Evolutionary conservation across 345 rosid genomes (phyloP).

Genomic region (Arabidopsis arenosa): DNA sequence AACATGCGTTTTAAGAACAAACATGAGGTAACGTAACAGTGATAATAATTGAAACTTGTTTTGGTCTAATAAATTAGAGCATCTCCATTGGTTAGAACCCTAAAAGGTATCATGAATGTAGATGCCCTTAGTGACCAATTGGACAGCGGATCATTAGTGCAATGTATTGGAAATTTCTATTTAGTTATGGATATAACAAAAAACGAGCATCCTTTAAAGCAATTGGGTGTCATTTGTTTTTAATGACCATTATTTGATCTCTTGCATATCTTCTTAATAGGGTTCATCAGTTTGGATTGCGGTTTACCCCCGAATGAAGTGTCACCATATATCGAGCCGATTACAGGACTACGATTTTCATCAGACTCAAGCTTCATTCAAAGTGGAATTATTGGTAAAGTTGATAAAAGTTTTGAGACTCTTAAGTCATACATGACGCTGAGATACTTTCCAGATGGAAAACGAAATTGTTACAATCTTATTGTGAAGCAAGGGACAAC

Average conservation of each 20-base stretch:
- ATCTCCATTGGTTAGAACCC: too few species aligned
- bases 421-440: constrained; percentile 10
- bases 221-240: background rate
- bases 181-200: too few species aligned
- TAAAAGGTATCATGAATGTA: too few species aligned
- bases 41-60: too few species aligned
- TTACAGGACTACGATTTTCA: constrained; percentile 33
- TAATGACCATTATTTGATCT: background rate
- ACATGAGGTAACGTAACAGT: too few species aligned
- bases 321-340: constrained; percentile 29
- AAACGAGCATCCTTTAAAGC: too few species aligned
- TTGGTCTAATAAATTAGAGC: too few species aligned
- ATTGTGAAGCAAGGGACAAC: constrained; percentile 30
- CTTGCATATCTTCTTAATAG: constrained; percentile 34
- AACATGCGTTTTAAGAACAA: too few species aligned
- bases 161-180: too few species aligned
- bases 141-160: too few species aligned
- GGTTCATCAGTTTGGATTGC: constrained; percentile 52
- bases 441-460: constrained; percentile 51
- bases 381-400: constrained; percentile 35
- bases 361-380: constrained; percentile 45
- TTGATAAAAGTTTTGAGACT: background rate
- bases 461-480: constrained; percentile 49
- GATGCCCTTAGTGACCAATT: too few species aligned
- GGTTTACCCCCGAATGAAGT: constrained; percentile 32